Conservation (phyloP, 768 basidiomycete genomes). For the Calvatia gigantea region DNA sequence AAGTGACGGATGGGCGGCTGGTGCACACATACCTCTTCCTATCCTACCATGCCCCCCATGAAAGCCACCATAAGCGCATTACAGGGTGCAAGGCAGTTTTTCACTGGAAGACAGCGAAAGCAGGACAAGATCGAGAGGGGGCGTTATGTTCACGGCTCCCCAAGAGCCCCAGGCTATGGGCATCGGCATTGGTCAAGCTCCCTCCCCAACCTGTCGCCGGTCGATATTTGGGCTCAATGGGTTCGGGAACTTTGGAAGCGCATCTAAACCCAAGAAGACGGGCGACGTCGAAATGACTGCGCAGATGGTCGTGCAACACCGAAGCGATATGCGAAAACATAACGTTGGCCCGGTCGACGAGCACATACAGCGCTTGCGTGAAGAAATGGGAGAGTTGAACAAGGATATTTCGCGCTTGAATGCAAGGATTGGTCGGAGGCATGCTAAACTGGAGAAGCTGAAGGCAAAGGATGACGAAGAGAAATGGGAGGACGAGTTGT, state of each 20-base stretch:
- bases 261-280: no score
- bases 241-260: no score
- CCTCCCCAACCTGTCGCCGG: no score
- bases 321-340: background rate
- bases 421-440: background rate
- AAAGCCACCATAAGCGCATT: background rate
- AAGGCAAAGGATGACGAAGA: background rate
- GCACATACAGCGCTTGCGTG: background rate
- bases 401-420: background rate
- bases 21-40: background rate
- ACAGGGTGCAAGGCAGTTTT: no score
- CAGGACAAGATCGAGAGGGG: no score
- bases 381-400: background rate
- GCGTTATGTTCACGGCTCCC: no score
- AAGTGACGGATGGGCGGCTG: background rate
- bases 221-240: no score
- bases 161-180: no score
- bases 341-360: background rate
- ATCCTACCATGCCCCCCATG: background rate
- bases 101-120: no score
- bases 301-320: background rate
- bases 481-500: slow-evolving; percentile 9
- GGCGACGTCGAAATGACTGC: no score
- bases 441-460: background rate
- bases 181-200: no score